A percentile compares a stretch with the other conserved stretches of the same genome.
These are phyloP conservation scores for Beauveria pseudobassiana DNA, from an alignment of 2,329 filamentous ascomycete genomes.

Conservation along the genomic window DNA sequence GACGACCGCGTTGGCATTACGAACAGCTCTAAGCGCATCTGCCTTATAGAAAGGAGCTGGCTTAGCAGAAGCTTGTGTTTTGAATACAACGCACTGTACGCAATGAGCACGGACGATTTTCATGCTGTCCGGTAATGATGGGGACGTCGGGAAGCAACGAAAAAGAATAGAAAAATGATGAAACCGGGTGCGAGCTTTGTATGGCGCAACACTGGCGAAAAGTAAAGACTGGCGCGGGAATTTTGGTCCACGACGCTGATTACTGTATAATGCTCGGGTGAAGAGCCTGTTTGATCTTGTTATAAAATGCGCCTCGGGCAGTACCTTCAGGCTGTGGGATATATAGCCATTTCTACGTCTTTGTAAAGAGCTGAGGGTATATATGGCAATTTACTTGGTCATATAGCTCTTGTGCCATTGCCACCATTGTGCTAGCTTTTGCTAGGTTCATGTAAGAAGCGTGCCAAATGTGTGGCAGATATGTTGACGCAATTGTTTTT, in stretches of 20 bases:
- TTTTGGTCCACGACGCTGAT: conserved; percentile 1
- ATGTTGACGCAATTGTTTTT: neutral
- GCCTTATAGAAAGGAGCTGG: neutral
- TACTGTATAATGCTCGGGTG: neutral
- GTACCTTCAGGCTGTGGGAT: neutral
- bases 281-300: conserved; percentile 4
- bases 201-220: conserved; percentile 5
- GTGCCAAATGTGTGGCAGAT: neutral
- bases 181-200: neutral
- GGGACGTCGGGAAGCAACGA: neutral
- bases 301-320: neutral
- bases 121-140: neutral
- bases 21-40: neutral
- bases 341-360: neutral
- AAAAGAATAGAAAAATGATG: neutral
- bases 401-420: neutral
- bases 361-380: neutral
- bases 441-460: neutral
- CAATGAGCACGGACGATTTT: neutral
- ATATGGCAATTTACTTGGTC: neutral
- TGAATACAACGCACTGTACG: conserved; percentile 7
- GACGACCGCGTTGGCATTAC: neutral
- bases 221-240: conserved; percentile 2
- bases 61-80: conserved; percentile 5
- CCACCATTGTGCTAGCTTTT: neutral